A percentile compares a stretch with the other conserved stretches of the same genome.
Evolutionary conservation across 2,329 filamentous ascomycete genomes (phyloP).

Genomic region (Fusarium sp.): DNA sequence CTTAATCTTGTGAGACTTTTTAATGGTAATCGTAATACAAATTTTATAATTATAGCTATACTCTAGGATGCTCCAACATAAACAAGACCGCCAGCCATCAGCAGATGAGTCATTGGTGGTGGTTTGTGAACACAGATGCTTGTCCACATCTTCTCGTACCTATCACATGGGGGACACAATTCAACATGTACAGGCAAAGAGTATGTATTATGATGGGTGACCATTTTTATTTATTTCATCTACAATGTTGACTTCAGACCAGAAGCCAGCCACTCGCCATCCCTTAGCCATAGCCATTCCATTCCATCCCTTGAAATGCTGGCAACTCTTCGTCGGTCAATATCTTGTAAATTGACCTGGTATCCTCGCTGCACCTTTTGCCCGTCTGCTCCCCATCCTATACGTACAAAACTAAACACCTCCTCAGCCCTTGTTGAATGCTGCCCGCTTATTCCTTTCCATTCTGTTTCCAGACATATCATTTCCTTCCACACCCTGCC

Average conservation of each 20-base stretch:
- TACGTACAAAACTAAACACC: conserved; percentile 48
- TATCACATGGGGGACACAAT: neutral
- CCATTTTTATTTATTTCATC: neutral
- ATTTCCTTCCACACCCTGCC: conserved; percentile 25
- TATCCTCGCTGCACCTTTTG: conserved; percentile 39
- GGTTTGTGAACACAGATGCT: too few species aligned
- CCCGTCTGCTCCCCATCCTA: conserved; percentile 40
- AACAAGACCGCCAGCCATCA: too few species aligned
- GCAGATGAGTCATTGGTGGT: too few species aligned
- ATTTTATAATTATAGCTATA: neutral
- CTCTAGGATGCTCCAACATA: neutral
- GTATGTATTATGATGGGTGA: neutral
- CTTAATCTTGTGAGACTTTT: too few species aligned
- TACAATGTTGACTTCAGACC: neutral
- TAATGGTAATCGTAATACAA: neutral
- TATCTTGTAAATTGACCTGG: conserved; percentile 35
- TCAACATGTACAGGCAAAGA: neutral
- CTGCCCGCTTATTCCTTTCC: conserved; percentile 41
- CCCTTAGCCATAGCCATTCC: conserved; percentile 44
- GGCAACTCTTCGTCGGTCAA: conserved; percentile 23
- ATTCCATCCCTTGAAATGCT: neutral
- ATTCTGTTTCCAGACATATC: conserved; percentile 40
- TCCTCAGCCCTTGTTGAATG: conserved; percentile 34
- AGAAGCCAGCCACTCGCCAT: neutral
- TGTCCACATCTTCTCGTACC: too few species aligned